A percentile compares a stretch with the other conserved stretches of the same genome.
phyloP scores from a whole-genome alignment of 805 yeast genomes.

The Candida manassasensis region DNA sequence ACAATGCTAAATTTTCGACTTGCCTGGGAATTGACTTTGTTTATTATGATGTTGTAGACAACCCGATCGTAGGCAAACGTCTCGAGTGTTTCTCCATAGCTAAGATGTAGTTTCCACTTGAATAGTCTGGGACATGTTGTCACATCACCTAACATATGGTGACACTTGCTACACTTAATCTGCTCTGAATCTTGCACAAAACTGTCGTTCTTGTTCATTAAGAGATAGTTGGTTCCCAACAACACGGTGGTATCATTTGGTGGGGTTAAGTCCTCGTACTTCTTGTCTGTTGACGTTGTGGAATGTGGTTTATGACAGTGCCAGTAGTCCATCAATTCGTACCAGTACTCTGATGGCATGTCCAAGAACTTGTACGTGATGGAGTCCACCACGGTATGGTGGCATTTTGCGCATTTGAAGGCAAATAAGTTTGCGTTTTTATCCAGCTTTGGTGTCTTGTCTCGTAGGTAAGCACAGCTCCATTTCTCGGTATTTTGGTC shows the following conservation, averaged over 20 bases:
- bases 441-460: slow-evolving; percentile 25
- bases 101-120: slow-evolving; percentile 53
- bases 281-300: slow-evolving; percentile 18
- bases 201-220: slow-evolving; percentile 24
- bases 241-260: slow-evolving; percentile 30
- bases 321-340: slow-evolving; percentile 96
- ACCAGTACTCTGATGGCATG: slow-evolving; percentile 92
- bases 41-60: slow-evolving; percentile 35
- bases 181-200: slow-evolving; percentile 4
- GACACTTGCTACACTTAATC: slow-evolving; percentile 37
- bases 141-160: slow-evolving; percentile 33
- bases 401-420: slow-evolving; percentile 31
- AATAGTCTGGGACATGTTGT: slow-evolving; percentile 27
- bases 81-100: slow-evolving; percentile 16
- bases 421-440: slow-evolving; percentile 19
- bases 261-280: slow-evolving; percentile 44
- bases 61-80: slow-evolving; percentile 31
- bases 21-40: slow-evolving; percentile 37
- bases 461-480: slow-evolving; percentile 39
- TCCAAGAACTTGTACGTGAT: slow-evolving; percentile 40
- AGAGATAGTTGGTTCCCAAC: slow-evolving; percentile 55
- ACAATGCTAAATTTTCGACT: slow-evolving; percentile 25
- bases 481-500: slow-evolving; percentile 23
- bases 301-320: slow-evolving; percentile 81
- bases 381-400: slow-evolving; percentile 23